A percentile compares a stretch with the other conserved stretches of the same genome.
Conservation (phyloP, 257 asterid species). For the Schizonepeta tenuifolia region DNA sequence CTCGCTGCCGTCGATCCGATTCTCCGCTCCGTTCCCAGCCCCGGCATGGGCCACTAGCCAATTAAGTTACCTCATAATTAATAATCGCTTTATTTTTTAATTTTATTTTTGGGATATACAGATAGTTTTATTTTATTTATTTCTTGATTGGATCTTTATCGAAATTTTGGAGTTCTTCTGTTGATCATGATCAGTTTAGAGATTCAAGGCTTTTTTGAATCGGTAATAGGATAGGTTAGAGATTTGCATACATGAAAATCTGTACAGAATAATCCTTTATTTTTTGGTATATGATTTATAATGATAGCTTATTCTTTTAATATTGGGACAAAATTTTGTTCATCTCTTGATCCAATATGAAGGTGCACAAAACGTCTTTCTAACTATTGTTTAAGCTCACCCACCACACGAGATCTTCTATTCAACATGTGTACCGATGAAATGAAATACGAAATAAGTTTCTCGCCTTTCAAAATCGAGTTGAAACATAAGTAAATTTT, state of each 20-base stretch:
- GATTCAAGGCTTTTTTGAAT: conserved; percentile 11
- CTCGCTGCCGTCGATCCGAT: conserved; percentile 50
- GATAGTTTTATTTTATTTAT: neutral
- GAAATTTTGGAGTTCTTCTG: conserved; percentile 39
- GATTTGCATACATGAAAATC: conserved; percentile 23
- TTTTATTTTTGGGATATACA: neutral
- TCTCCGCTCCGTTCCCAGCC: conserved; percentile 66
- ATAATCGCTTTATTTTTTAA: neutral
- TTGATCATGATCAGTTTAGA: conserved; percentile 21
- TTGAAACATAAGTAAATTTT: too few relatives aligned
- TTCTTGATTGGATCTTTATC: neutral
- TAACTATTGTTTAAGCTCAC: too few relatives aligned
- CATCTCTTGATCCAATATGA: neutral
- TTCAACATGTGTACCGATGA: too few relatives aligned
- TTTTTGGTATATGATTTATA: neutral
- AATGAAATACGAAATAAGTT: too few relatives aligned
- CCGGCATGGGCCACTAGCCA: conserved; percentile 60
- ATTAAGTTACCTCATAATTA: neutral
- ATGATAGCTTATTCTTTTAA: conserved; percentile 17
- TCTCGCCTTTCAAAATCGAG: too few relatives aligned
- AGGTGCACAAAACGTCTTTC: neutral
- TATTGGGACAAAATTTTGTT: neutral
- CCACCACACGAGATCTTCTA: too few relatives aligned
- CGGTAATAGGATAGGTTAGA: conserved; percentile 8
- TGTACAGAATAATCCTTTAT: neutral